Conservation (phyloP, 768 basidiomycete genomes). For the Rossbeevera mucosa region DNA sequence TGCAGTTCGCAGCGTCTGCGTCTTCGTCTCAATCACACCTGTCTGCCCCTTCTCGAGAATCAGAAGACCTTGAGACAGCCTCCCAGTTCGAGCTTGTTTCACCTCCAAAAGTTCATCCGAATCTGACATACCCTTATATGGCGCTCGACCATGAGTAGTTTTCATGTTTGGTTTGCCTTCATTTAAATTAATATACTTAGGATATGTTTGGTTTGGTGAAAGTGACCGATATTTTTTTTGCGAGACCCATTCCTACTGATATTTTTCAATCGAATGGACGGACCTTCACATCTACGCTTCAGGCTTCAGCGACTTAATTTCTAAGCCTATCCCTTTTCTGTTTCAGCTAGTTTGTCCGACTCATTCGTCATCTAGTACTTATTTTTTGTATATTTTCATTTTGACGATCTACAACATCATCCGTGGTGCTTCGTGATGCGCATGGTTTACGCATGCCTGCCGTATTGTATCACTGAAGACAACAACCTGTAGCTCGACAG, state of each 20-base stretch:
- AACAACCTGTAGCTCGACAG: slow-evolving; percentile 12
- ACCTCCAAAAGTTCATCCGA: slow-evolving; percentile 39
- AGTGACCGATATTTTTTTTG: slow-evolving; percentile 9
- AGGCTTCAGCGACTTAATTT: neutral
- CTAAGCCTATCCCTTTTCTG: slow-evolving; percentile 9
- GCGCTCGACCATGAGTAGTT: slow-evolving; percentile 41
- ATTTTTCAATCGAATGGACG: slow-evolving; percentile 8
- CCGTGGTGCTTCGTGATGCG: slow-evolving; percentile 8
- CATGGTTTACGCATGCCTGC: slow-evolving; percentile 22
- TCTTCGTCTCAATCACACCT: slow-evolving; percentile 29
- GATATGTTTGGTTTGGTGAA: slow-evolving; percentile 10
- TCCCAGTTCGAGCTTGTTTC: slow-evolving; percentile 67
- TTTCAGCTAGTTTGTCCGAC: slow-evolving; percentile 14
- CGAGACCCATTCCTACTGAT: slow-evolving; percentile 13
- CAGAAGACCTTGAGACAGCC: slow-evolving; percentile 51
- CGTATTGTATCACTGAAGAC: slow-evolving; percentile 11
- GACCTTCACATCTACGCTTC: neutral
- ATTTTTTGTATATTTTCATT: slow-evolving; percentile 14
- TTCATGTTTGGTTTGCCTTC: slow-evolving; percentile 13
- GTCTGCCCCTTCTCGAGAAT: slow-evolving; percentile 21
- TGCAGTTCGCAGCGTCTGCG: slow-evolving; percentile 18
- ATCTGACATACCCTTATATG: slow-evolving; percentile 57
- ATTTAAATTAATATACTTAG: slow-evolving; percentile 13
- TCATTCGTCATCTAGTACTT: slow-evolving; percentile 15
- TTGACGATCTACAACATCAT: slow-evolving; percentile 7